phyloP scores from a whole-genome alignment of 2,329 filamentous ascomycete species.

The Ophiocordyceps camponoti-rufipedis region DNA sequence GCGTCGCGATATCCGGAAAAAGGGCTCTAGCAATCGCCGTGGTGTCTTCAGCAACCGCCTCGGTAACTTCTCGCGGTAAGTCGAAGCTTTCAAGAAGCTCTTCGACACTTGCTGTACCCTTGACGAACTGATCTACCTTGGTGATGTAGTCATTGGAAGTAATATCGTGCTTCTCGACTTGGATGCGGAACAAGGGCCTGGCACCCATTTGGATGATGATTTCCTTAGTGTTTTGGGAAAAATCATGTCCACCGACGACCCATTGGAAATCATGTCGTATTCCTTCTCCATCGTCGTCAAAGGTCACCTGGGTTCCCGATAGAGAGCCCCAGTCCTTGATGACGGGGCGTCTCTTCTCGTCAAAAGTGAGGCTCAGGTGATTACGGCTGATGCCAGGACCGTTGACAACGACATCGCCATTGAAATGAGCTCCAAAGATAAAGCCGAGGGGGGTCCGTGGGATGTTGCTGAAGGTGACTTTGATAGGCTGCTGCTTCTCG shows the following conservation, averaged over 20 bases:
- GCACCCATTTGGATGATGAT: too few species aligned
- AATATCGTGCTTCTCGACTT: too few species aligned
- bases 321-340: constrained; percentile 7
- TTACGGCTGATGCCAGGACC: constrained; percentile 2
- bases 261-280: constrained; percentile 6
- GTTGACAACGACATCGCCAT: constrained; percentile 6
- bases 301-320: constrained; percentile 9
- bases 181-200: too few species aligned
- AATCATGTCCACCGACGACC: constrained; percentile 7
- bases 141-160: constrained; percentile 4
- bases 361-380: constrained; percentile 8
- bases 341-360: constrained; percentile 4
- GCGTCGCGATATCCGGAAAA: background rate
- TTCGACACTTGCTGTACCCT: constrained; percentile 1
- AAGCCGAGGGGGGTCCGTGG: constrained; percentile 4
- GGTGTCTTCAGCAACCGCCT: too few species aligned
- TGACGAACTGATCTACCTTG: constrained; percentile 5
- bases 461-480: constrained; percentile 4
- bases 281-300: constrained; percentile 5
- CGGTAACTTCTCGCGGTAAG: too few species aligned
- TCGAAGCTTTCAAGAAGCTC: too few species aligned
- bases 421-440: constrained; percentile 4
- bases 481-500: too few species aligned
- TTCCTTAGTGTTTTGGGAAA: too few species aligned
- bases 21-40: too few species aligned